Percentiles rank a stretch among this genome's conserved stretches.
Conservation (phyloP, 495 filamentous ascomycete genomes). For the Sporormia fimetaria region DNA sequence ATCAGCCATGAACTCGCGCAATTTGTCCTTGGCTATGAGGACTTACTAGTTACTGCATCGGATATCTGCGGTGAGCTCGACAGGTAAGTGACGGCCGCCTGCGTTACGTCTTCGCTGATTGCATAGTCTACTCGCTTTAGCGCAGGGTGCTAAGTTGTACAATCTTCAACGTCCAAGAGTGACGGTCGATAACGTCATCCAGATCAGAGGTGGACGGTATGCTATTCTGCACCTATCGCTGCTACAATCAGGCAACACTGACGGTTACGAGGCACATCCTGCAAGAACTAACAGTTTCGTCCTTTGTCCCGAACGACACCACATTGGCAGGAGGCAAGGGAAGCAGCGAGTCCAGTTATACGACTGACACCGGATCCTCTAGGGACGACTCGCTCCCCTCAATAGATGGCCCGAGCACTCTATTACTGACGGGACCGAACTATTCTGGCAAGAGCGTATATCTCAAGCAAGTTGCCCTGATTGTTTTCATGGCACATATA, state of each 20-base stretch:
- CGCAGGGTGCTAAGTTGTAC: constrained; percentile 65
- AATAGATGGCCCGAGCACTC: constrained; percentile 55
- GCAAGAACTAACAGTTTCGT: constrained; percentile 77
- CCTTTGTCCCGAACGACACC: constrained; percentile 79
- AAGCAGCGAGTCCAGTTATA: not conserved
- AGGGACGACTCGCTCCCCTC: too few species aligned
- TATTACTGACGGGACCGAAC: constrained; percentile 86
- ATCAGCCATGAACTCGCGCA: constrained; percentile 71
- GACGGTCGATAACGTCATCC: constrained; percentile 58
- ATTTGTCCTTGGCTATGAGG: constrained; percentile 58
- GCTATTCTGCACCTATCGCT: constrained; percentile 3
- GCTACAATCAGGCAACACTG: not conserved
- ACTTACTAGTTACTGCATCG: constrained; percentile 52
- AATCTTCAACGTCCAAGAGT: constrained; percentile 60
- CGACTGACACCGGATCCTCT: not conserved
- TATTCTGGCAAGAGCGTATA: constrained; percentile 95
- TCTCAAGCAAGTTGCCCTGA: constrained; percentile 89
- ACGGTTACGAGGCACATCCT: constrained; percentile 53
- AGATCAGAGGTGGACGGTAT: constrained; percentile 69
- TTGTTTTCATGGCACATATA: constrained; percentile 86
- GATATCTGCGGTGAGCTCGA: constrained; percentile 81
- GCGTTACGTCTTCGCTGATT: constrained; percentile 2
- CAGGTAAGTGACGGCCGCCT: constrained; percentile 33
- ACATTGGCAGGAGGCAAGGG: constrained; percentile 53
- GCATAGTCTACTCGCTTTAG: constrained; percentile 63